A percentile compares a stretch with the other conserved stretches of the same genome.
phyloP scores from a whole-genome alignment of 495 filamentous ascomycete species.

The Friedmanniomyces endolithicus region DNA sequence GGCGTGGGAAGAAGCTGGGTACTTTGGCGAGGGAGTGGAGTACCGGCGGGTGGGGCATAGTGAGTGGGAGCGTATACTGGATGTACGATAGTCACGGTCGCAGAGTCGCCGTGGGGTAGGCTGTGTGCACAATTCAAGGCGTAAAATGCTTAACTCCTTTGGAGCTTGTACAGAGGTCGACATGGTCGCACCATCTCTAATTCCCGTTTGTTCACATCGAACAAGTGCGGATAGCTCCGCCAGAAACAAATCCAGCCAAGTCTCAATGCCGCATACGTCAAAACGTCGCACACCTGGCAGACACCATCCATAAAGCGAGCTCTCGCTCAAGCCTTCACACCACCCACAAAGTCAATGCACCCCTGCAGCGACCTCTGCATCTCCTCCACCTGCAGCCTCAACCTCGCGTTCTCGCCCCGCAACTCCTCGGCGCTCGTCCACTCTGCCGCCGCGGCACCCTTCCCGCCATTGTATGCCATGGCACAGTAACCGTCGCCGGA shows the following conservation, averaged over 20 bases:
- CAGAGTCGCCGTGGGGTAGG: neutral
- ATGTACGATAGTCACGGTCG: slow-evolving; percentile 25
- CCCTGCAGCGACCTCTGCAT: slow-evolving; percentile 28
- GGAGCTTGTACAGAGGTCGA: neutral
- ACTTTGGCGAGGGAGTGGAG: slow-evolving; percentile 88
- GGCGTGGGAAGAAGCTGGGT: slow-evolving; percentile 79
- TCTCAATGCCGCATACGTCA: too few species aligned
- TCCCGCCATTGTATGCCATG: neutral
- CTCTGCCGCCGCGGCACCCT: slow-evolving; percentile 3
- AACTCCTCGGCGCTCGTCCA: slow-evolving; percentile 17
- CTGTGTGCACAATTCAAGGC: neutral
- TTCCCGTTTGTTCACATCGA: too few species aligned
- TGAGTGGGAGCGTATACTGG: slow-evolving; percentile 49
- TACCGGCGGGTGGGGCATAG: slow-evolving; percentile 53
- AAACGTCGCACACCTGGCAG: too few species aligned
- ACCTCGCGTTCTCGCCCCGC: slow-evolving; percentile 21
- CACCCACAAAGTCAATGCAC: slow-evolving; percentile 27
- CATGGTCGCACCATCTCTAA: too few species aligned
- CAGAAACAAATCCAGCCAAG: too few species aligned
- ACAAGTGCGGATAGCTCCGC: too few species aligned
- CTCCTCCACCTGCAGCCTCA: slow-evolving; percentile 22
- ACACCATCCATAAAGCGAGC: too few species aligned
- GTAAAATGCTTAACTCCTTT: neutral
- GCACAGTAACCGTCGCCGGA: neutral
- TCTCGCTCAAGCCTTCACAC: slow-evolving; percentile 5